A percentile compares a stretch with the other conserved stretches of the same genome.
These are phyloP conservation scores for Leptomonas pyrrhocoris DNA, from an alignment of 208 protist species.

Conservation along the genomic window DNA sequence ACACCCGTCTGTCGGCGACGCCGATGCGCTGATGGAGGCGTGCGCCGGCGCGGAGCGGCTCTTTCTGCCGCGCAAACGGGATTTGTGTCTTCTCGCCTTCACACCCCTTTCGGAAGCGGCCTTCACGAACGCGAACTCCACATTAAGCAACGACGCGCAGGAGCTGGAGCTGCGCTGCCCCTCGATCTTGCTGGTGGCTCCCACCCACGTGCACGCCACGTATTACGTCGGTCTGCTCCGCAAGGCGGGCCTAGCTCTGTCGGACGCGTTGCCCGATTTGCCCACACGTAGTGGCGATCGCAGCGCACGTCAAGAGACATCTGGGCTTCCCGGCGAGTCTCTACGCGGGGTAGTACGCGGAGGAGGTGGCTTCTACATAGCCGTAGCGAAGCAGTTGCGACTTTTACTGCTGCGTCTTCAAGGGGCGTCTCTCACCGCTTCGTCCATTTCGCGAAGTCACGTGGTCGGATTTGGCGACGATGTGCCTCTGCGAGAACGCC, in stretches of 20 bases:
- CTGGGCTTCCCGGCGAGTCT: not conserved
- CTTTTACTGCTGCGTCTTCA: slow-evolving; percentile 9
- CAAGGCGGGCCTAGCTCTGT: slow-evolving; percentile 23
- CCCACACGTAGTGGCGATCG: not conserved
- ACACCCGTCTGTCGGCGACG: not conserved
- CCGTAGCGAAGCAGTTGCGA: slow-evolving; percentile 30
- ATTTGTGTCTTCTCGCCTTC: slow-evolving; percentile 7
- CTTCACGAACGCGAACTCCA: no score
- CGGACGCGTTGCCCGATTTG: slow-evolving; percentile 24
- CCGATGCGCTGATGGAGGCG: slow-evolving; percentile 13
- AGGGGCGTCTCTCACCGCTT: not conserved
- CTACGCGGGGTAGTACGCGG: slow-evolving; percentile 38
- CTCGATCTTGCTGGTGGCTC: slow-evolving; percentile 37
- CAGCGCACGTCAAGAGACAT: not conserved
- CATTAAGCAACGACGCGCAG: not conserved
- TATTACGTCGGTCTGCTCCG: slow-evolving; percentile 36
- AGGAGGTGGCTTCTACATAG: slow-evolving; percentile 51
- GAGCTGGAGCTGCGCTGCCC: not conserved
- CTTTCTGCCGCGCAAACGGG: not conserved
- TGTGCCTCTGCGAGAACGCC: not conserved
- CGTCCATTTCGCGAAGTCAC: not conserved
- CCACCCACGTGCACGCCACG: slow-evolving; percentile 26
- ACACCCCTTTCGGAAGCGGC: not conserved
- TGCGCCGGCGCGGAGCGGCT: slow-evolving; percentile 10
- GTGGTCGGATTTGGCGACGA: not conserved